Conservation (phyloP, 2,329 filamentous ascomycete genomes). For the Daldinia sp. region DNA sequence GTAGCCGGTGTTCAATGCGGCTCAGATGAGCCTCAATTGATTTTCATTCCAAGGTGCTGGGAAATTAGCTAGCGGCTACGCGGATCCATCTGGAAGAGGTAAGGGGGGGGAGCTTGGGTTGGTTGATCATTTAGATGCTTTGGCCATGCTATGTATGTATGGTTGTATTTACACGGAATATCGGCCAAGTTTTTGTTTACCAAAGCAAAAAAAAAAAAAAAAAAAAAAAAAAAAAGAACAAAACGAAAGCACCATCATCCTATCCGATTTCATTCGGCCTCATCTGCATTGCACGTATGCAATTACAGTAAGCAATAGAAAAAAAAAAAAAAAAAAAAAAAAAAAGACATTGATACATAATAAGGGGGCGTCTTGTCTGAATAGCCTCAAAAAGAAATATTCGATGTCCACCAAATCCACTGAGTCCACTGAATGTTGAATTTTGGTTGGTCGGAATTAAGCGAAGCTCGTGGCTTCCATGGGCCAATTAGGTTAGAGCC, state of each 20-base stretch:
- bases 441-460: conserved; percentile 6
- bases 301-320: neutral
- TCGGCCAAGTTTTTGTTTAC: neutral
- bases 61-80: neutral
- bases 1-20: conserved; percentile 1
- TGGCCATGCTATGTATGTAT: neutral
- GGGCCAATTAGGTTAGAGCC: neutral
- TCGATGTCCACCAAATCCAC: neutral
- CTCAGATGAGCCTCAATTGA: conserved; percentile 1
- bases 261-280: neutral
- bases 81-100: neutral
- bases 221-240: neutral
- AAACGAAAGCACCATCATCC: neutral
- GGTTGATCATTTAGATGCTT: neutral
- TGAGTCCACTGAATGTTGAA: neutral
- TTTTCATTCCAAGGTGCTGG: neutral
- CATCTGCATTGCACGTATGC: neutral
- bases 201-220: neutral
- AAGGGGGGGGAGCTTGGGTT: neutral
- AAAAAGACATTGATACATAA: neutral
- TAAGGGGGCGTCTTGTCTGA: conserved; percentile 2
- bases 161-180: neutral
- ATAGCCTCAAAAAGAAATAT: conserved; percentile 4
- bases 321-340: neutral
- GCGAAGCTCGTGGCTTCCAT: neutral